Base-by-base conservation (phyloP, 2,329 filamentous ascomycete species). In the Claviceps citrina region DNA sequence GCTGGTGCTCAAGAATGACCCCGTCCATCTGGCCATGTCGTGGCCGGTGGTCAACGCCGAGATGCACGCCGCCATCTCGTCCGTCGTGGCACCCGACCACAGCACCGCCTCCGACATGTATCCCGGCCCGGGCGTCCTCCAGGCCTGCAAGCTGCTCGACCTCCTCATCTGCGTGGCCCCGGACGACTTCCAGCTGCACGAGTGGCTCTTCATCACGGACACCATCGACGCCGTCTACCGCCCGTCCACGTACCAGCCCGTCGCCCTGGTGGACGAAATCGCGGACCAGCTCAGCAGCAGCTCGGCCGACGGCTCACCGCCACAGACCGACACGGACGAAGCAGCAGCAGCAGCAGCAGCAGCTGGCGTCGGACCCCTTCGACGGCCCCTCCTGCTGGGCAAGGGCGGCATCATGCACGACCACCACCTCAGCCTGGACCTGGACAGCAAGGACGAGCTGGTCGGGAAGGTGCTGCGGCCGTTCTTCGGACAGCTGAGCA, bases 141-240 rank as follows among this genome's bases (percentile, higher is more conserved):
- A 98, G 57, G 87, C 86, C 0, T 95, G 87, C 63, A 98, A 96
- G 56, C 70, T 98, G 3, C 71, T 98, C 3, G 91, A 98, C 53
- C 67, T 86, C 16, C 68, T 98, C n/a, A 72, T 96, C 12, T 79
- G 85, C 32, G 68, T 87, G 7, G 81, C 83, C 4, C 89, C 87
- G 0, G 91, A 98, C 49, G 91, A 98, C 57, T 98, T 96, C 61
- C 91, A 96, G 59, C 73, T 96, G n/a, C 81, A 93, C 52, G 85
- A 95, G 64, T 98, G 91, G 91, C 74, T 96, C 4, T 98, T 94
- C 58, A 79, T 98, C 41, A 93, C 86, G 2, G 91, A 98, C 59
- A 96, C 89, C 12, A 87, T 95, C 47, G 91, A 98, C 52, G 87
- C 91, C 1, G 83, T 98, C 26, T 93, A 98, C 60, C 78, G 83